These are phyloP conservation scores for Leishmania mexicana DNA, from an alignment of 208 protist genomes.

Conservation along the genomic window DNA sequence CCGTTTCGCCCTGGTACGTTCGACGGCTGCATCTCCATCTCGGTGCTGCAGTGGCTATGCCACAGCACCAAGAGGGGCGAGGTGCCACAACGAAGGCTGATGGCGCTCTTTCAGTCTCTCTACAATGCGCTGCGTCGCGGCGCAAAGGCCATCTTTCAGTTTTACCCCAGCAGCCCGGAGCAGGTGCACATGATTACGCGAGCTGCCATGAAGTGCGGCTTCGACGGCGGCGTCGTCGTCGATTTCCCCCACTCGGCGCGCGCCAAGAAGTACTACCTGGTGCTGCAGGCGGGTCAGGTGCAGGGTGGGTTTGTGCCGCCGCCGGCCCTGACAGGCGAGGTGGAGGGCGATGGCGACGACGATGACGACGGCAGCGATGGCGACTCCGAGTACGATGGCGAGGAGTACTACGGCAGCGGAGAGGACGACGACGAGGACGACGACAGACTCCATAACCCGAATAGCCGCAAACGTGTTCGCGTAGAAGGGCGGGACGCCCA, in stretches of 20 bases:
- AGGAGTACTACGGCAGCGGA: constrained; percentile 34
- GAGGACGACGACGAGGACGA: constrained; percentile 38
- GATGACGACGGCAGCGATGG: constrained; percentile 42
- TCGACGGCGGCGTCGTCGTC: constrained; percentile 97
- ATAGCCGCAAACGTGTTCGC: constrained; percentile 39
- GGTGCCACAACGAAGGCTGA: constrained; percentile 94
- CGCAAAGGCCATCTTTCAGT: constrained; percentile 96
- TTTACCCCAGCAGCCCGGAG: constrained; percentile 96
- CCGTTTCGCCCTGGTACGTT: constrained; percentile 97
- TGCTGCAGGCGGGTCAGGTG: constrained; percentile 90
- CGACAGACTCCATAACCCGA: constrained; percentile 19
- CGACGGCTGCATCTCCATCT: constrained; percentile 98
- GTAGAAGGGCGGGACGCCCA: constrained; percentile 44
- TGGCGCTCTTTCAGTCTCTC: constrained; percentile 96
- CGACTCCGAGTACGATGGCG: constrained; percentile 15
- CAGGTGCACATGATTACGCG: constrained; percentile 97
- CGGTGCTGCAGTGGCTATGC: constrained; percentile 99
- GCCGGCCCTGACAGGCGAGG: constrained; percentile 43
- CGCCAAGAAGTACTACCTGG: constrained; percentile 98
- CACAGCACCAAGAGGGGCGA: constrained; percentile 95
- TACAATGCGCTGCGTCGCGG: constrained; percentile 95
- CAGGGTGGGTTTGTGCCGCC: constrained; percentile 67
- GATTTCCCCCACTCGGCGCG: constrained; percentile 98
- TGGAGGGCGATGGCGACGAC: constrained; percentile 40
- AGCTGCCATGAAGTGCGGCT: constrained; percentile 97